These are phyloP conservation scores for Puccinia triticina DNA, from an alignment of 1,284 basidiomycete genomes.

Conservation along the genomic window DNA sequence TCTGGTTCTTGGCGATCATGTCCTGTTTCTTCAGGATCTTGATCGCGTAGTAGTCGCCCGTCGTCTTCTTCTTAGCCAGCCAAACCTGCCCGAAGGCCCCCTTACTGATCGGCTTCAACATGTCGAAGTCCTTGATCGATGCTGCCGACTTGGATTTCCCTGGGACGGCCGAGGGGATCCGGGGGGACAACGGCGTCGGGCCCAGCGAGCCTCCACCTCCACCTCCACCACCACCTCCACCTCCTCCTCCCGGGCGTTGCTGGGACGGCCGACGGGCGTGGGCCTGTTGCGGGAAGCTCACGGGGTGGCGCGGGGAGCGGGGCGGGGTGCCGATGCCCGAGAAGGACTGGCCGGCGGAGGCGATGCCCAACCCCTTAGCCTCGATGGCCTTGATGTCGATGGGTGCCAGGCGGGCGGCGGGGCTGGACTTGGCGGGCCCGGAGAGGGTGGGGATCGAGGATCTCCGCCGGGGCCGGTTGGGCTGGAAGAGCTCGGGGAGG, in stretches of 20 bases:
- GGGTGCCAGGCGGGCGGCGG: neutral
- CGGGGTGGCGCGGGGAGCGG: conserved; percentile 29
- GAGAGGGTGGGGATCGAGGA: conserved; percentile 6
- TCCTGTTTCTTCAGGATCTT: conserved; percentile 99
- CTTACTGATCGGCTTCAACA: conserved; percentile 99
- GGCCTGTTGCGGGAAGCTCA: conserved; percentile 13
- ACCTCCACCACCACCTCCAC: too few species aligned
- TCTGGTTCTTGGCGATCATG: conserved; percentile 99
- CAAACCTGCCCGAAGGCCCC: conserved; percentile 99
- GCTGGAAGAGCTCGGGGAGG: neutral
- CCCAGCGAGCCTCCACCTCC: too few species aligned
- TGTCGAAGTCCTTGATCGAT: conserved; percentile 97
- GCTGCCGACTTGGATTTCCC: conserved; percentile 78
- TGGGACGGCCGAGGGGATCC: conserved; percentile 76
- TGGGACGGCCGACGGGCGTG: conserved; percentile 39
- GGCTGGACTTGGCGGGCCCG: neutral
- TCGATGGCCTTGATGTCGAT: conserved; percentile 31
- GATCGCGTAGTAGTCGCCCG: conserved; percentile 98
- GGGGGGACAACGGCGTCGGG: conserved; percentile 76
- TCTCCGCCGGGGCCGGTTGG: neutral
- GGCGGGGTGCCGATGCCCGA: conserved; percentile 43
- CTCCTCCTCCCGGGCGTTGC: conserved; percentile 15
- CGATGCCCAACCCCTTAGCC: conserved; percentile 20
- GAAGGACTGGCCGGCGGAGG: conserved; percentile 2
- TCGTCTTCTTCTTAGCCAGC: conserved; percentile 94